Evolutionary conservation across 2,329 filamentous ascomycete species (phyloP), one percentile per base, ranked within the genome.

Genomic region (Setomelanomma holmii): DNA sequence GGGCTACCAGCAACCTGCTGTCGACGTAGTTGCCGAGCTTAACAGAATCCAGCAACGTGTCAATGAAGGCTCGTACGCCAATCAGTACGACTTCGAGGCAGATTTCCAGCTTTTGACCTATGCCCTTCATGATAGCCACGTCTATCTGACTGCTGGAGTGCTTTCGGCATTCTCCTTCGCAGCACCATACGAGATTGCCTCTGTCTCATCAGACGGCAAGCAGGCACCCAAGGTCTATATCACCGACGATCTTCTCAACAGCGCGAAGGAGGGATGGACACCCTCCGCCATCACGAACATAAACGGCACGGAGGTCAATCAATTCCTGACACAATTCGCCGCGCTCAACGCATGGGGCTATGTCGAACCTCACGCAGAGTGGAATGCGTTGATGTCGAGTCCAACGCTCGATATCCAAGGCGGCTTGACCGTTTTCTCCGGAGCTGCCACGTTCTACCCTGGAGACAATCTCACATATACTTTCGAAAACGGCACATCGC

Each of bases 301-400:
- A 58, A 73, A 73, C 35, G 60, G 56, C 10, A 49, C 58, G 22
- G 62, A 69, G n/a, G 58, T 49, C 0, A 36, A 61, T 2, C 61
- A 68, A 7, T 71, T 51, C 27, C 45, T 73, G 6, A 64, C 60
- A 4, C 33, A 49, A 22, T 59, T 63, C 43, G 67, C 64, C 4
- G 41, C 42, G 1, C 48, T 65, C 1, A 75, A 79, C 35, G 65
- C 74, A 0, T 34, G 58, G 7, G 76, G 77, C 4, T 67, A 55
- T 17, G 45, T 78, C 5, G 77, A 80, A 40, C 66, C 67, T 1
- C 68, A 80, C 47, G 74, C 75, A 1, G 78, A 79, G 21, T 80
- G 74, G 74, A 79, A 79, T 45, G 49, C 70, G 5, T 52, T 73
- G 11, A 61, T 73, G 52, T 39, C 40, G 2, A 60, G 19, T 8